A percentile compares a stretch with the other conserved stretches of the same genome.
phyloP scores from a whole-genome alignment of 192 early-diverging fungal genomes.

The Backusella macrospora region DNA sequence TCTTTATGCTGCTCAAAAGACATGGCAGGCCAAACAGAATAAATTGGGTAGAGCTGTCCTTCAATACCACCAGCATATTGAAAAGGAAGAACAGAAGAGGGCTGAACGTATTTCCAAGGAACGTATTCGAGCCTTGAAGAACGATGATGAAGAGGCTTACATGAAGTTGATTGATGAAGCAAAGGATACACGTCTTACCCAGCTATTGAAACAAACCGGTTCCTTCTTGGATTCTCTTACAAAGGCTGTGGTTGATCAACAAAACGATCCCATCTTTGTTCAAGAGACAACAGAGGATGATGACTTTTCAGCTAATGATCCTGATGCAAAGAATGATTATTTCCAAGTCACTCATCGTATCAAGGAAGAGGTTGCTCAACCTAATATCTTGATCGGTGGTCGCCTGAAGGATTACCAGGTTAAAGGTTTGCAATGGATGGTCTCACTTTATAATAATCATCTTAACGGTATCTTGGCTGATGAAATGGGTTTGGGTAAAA shows the following conservation, averaged over 20 bases:
- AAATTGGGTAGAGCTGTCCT: slow-evolving; percentile 80
- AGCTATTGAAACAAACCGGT: slow-evolving; percentile 90
- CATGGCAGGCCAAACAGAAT: slow-evolving; percentile 65
- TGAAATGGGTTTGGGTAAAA: slow-evolving; percentile 91
- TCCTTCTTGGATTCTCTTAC: slow-evolving; percentile 82
- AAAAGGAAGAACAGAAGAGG: slow-evolving; percentile 95
- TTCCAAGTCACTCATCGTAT: slow-evolving; percentile 88
- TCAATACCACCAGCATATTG: slow-evolving; percentile 77
- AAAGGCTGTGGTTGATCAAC: slow-evolving; percentile 84
- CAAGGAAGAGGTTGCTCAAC: slow-evolving; percentile 81
- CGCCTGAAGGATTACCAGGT: slow-evolving; percentile 95
- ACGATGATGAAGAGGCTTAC: slow-evolving; percentile 98
- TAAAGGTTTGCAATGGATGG: slow-evolving; percentile 99
- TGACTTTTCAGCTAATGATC: slow-evolving; percentile 32
- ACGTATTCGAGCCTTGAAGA: slow-evolving; percentile 95
- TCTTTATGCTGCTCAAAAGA: slow-evolving; percentile 67
- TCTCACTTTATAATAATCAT: slow-evolving; percentile 97
- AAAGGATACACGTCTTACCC: slow-evolving; percentile 95
- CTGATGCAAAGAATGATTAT: slow-evolving; percentile 68
- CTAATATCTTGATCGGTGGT: slow-evolving; percentile 85
- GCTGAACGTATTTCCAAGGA: slow-evolving; percentile 84
- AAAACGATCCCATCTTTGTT: slow-evolving; percentile 55
- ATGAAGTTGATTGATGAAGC: slow-evolving; percentile 92
- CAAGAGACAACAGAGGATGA: slow-evolving; percentile 38
- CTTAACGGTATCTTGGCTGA: slow-evolving; percentile 98